These are phyloP conservation scores for Mimosa bimucronata DNA, from an alignment of 306 rosid species.

Conservation along the genomic window DNA sequence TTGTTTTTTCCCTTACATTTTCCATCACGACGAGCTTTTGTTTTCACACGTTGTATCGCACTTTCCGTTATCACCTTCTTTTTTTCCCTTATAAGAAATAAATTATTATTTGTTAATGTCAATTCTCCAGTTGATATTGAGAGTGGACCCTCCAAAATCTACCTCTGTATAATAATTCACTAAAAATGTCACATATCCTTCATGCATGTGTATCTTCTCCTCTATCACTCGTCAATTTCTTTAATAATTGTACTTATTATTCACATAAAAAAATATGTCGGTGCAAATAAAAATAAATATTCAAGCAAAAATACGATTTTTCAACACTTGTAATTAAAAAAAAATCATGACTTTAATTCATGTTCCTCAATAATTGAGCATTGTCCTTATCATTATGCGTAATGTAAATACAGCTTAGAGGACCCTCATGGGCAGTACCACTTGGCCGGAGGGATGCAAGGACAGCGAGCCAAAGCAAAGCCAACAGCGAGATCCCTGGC, in stretches of 20 bases:
- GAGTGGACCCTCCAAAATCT: slow-evolving; percentile 27
- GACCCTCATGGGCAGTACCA: slow-evolving; percentile 67
- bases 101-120: background rate
- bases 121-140: background rate
- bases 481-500: slow-evolving; percentile 64
- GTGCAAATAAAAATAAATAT: background rate
- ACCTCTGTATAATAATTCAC: background rate
- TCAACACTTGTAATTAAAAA: background rate
- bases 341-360: background rate
- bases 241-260: background rate
- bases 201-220: background rate
- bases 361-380: background rate
- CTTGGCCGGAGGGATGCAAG: slow-evolving; percentile 77
- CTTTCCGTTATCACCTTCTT: slow-evolving; percentile 3
- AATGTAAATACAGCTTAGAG: slow-evolving; percentile 64
- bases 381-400: background rate
- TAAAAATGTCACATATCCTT: background rate
- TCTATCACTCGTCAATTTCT: slow-evolving; percentile 1
- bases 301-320: background rate
- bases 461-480: slow-evolving; percentile 68
- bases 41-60: slow-evolving; percentile 5
- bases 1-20: slow-evolving; percentile 15
- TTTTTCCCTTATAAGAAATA: background rate
- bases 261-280: background rate
- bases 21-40: slow-evolving; percentile 2